Evolutionary conservation across 1,139 yeast genomes (phyloP), one percentile per base, ranked within the genome.

Genomic region (Blastobotrys aristatus): DNA sequence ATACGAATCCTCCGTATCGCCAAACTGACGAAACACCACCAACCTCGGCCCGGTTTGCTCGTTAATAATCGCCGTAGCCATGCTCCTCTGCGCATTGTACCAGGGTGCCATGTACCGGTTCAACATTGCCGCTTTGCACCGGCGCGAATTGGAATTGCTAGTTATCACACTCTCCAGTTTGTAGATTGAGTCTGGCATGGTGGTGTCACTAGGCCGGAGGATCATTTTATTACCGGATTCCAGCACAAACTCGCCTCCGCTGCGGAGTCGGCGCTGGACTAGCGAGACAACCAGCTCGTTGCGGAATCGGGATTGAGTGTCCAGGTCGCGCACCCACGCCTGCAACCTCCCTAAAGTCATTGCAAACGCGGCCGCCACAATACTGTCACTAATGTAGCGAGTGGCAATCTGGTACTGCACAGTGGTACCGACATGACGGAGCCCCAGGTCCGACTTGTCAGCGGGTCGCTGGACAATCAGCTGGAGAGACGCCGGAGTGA

Each of bases 251-350:
- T 14, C 20, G 13, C 46, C 46, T 8, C 46, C 46, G n/a, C 21
- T 34, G 4, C 34, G 22, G 11, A 42, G 26, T 11, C 34, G 20
- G n/a, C 34, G 33, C 4, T 42, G 32, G 6, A 42, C 24, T 16
- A 42, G 11, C 17, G 40, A n/a, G 14, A 13, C n/a, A n/a, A 42
- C 14, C 26, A 42, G 40, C 16, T 4, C 16, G 21, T 43, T 24
- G 14, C 26, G 2, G n/a, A 14, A 17, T 4, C 6, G 13, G 17
- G 18, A 13, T 18, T 34, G 40, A 18, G 34, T n/a, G 18, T 27
- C 34, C 37, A 46, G 22, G 27, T 46, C 48, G 4, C 44, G 35
- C 8, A 40, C 38, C 48, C 48, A 46, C n/a, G 36, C 21, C 20
- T 16, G 26, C 5, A 46, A 17, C 11, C 20, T 14, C 5, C 35